Evolutionary conservation across 2,329 filamentous ascomycete species (phyloP).

Genomic region (Trichoderma koningiopsis): DNA sequence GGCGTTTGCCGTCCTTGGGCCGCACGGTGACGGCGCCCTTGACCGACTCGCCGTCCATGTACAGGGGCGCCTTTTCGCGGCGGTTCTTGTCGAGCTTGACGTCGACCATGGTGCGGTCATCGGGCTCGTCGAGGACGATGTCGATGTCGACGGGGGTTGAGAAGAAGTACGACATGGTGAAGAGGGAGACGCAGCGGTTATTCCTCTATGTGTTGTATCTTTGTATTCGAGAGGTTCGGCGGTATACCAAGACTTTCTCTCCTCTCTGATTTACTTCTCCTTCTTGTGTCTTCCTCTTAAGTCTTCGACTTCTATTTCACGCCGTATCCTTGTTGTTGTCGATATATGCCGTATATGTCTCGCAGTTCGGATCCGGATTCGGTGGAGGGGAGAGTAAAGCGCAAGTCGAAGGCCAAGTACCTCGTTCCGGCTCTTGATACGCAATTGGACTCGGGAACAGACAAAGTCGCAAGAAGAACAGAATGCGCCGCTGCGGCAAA

Average conservation of each 20-base stretch:
- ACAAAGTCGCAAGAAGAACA: neutral
- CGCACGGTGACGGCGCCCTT: constrained; percentile 93
- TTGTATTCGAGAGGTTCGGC: neutral
- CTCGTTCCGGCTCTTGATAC: neutral
- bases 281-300: neutral
- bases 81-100: constrained; percentile 98
- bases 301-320: neutral
- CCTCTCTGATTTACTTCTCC: neutral
- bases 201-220: neutral
- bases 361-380: constrained; percentile 6
- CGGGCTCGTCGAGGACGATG: constrained; percentile 92
- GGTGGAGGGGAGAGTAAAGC: neutral
- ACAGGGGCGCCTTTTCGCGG: constrained; percentile 93
- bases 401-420: constrained; percentile 4
- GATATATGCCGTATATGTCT: constrained; percentile 10
- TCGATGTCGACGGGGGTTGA: constrained; percentile 98
- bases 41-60: constrained; percentile 97
- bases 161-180: constrained; percentile 96
- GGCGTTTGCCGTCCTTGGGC: constrained; percentile 95
- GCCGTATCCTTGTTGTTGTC: neutral
- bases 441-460: constrained; percentile 17
- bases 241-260: neutral
- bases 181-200: constrained; percentile 8
- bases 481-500: constrained; percentile 12
- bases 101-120: constrained; percentile 93